These are phyloP conservation scores for Trifolium dubium DNA, from an alignment of 306 rosid genomes.

Conservation along the genomic window DNA sequence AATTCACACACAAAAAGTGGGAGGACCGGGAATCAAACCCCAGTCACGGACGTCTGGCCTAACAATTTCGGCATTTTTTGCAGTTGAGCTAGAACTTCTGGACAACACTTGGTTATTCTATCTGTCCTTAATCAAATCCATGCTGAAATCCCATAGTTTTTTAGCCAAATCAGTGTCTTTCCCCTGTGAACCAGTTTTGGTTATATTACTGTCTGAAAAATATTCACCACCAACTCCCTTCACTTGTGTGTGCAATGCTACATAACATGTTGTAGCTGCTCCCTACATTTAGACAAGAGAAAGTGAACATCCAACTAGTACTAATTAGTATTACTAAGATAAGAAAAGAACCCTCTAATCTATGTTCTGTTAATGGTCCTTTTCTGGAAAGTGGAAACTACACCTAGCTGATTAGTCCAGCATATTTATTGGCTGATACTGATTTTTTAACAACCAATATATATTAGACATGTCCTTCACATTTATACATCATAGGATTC, in stretches of 20 bases:
- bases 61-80: too few relatives aligned
- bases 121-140: slow-evolving; percentile 37
- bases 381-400: neutral
- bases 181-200: slow-evolving; percentile 55
- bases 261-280: slow-evolving; percentile 91
- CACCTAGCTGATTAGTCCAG: neutral
- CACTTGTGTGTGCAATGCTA: slow-evolving; percentile 78
- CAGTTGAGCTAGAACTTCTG: too few relatives aligned
- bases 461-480: neutral
- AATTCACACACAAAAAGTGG: too few relatives aligned
- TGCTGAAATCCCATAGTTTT: slow-evolving; percentile 84
- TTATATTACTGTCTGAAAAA: slow-evolving; percentile 59
- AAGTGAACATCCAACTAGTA: slow-evolving; percentile 19
- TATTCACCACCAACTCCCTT: slow-evolving; percentile 73
- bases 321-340: neutral
- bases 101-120: slow-evolving; percentile 8
- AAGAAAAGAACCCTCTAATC: slow-evolving; percentile 15
- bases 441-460: slow-evolving; percentile 29
- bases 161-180: slow-evolving; percentile 64
- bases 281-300: slow-evolving; percentile 55
- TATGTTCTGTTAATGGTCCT: neutral
- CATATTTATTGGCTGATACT: neutral
- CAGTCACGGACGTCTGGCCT: too few relatives aligned
- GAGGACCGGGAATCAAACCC: too few relatives aligned
- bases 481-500: slow-evolving; percentile 38